Evolutionary conservation across 371 early-diverging fungal species (phyloP).

Genomic region (Actinomucor elegans): DNA sequence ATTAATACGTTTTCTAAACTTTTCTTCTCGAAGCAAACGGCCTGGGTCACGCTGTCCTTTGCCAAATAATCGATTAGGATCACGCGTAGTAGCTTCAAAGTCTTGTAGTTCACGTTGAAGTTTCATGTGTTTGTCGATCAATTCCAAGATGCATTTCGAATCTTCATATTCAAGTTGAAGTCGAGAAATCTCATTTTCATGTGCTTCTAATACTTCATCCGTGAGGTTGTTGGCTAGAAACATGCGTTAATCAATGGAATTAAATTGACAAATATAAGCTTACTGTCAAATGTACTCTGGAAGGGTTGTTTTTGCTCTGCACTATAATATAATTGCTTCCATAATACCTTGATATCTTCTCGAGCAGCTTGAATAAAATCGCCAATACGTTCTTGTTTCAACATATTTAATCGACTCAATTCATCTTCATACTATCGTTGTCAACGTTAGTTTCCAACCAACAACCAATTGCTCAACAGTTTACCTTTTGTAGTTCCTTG

Average conservation of each 20-base stretch:
- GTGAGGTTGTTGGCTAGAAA: constrained; percentile 20
- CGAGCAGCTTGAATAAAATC: constrained; percentile 41
- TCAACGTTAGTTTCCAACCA: too few relatives aligned
- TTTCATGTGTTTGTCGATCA: constrained; percentile 41
- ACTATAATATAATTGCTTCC: constrained; percentile 45
- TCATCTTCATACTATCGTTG: constrained; percentile 32
- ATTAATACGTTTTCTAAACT: constrained; percentile 43
- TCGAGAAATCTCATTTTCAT: constrained; percentile 39
- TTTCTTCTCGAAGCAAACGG: constrained; percentile 44
- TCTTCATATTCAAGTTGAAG: constrained; percentile 34
- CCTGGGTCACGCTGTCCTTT: constrained; percentile 52
- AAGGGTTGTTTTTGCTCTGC: constrained; percentile 31
- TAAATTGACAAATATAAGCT: too few relatives aligned
- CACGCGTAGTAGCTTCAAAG: constrained; percentile 44
- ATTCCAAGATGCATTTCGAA: constrained; percentile 40
- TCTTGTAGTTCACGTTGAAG: constrained; percentile 40
- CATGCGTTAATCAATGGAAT: too few relatives aligned
- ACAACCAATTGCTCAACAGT: not conserved
- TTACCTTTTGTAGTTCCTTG: constrained; percentile 31
- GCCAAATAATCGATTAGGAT: constrained; percentile 46
- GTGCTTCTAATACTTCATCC: constrained; percentile 26
- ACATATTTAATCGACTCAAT: constrained; percentile 16
- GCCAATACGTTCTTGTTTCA: constrained; percentile 40
- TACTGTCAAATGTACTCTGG: too few relatives aligned
- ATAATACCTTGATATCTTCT: constrained; percentile 31